A percentile compares a stretch with the other conserved stretches of the same genome.
phyloP scores from a whole-genome alignment of 2,329 filamentous ascomycete genomes.

The Aspergillus costaricaensis region DNA sequence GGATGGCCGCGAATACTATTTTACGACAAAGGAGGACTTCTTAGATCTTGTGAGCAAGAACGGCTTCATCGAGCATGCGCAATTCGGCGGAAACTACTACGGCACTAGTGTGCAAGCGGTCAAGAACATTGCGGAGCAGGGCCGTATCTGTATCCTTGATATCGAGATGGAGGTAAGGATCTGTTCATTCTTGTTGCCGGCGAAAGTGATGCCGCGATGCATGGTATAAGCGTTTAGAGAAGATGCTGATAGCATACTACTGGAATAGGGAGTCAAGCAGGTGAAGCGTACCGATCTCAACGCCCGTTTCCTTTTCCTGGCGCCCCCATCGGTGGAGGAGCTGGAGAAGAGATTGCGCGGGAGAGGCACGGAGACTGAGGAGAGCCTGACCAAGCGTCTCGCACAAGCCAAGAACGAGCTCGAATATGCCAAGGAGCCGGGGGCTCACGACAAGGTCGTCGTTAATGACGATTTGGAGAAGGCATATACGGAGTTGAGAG shows the following conservation, averaged over 20 bases:
- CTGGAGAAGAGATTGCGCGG: slow-evolving; percentile 74
- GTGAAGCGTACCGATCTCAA: slow-evolving; percentile 74
- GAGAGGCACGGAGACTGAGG: slow-evolving; percentile 76
- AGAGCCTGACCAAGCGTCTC: slow-evolving; percentile 66
- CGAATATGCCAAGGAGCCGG: slow-evolving; percentile 68
- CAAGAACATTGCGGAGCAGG: slow-evolving; percentile 69
- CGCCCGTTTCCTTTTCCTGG: slow-evolving; percentile 81
- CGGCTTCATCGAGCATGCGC: slow-evolving; percentile 83
- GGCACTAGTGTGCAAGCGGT: slow-evolving; percentile 82
- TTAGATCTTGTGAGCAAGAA: slow-evolving; percentile 65
- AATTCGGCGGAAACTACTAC: slow-evolving; percentile 84
- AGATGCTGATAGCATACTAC: slow-evolving; percentile 1
- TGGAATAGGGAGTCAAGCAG: slow-evolving; percentile 77
- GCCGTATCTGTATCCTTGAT: slow-evolving; percentile 78
- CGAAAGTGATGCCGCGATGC: not conserved
- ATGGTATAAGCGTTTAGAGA: not conserved
- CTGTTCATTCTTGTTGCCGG: not conserved
- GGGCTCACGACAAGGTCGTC: slow-evolving; percentile 66
- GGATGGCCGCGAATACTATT: slow-evolving; percentile 80
- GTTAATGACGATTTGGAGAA: slow-evolving; percentile 66
- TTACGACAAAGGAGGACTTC: slow-evolving; percentile 68
- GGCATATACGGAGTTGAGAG: slow-evolving; percentile 57
- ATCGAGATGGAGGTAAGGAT: slow-evolving; percentile 88
- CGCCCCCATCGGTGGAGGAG: slow-evolving; percentile 72
- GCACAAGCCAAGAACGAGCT: slow-evolving; percentile 73